Percentiles rank a stretch among this genome's conserved stretches.
Conservation (phyloP, 768 basidiomycete genomes). For the Mycena galericulata region DNA sequence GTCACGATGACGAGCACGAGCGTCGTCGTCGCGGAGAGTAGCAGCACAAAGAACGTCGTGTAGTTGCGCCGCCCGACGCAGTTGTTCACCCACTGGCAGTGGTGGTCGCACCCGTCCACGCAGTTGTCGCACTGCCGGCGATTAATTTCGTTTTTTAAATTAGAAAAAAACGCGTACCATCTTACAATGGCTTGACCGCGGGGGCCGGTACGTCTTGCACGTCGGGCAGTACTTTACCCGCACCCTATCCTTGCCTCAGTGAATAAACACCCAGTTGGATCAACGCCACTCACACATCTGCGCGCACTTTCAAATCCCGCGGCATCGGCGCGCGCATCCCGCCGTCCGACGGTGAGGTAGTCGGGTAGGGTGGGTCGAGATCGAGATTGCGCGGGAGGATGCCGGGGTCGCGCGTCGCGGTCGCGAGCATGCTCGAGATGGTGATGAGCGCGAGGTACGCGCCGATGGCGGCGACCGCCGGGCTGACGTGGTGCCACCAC, state of each 20-base stretch:
- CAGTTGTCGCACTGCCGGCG: constrained; percentile 90
- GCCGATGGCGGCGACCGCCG: constrained; percentile 70
- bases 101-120: constrained; percentile 95
- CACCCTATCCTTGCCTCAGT: constrained; percentile 63
- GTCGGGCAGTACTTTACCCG: constrained; percentile 95
- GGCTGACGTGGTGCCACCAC: constrained; percentile 88
- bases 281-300: constrained; percentile 72
- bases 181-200: constrained; percentile 95
- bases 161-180: constrained; percentile 67
- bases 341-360: constrained; percentile 72
- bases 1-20: constrained; percentile 84
- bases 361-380: constrained; percentile 83
- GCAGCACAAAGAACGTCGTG: constrained; percentile 88
- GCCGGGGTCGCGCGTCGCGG: constrained; percentile 87
- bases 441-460: constrained; percentile 70
- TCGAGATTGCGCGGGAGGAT: constrained; percentile 92
- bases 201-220: constrained; percentile 93
- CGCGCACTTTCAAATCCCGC: constrained; percentile 82
- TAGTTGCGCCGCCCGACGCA: constrained; percentile 97
- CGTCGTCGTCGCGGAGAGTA: constrained; percentile 82
- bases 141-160: constrained; percentile 3
- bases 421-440: constrained; percentile 80
- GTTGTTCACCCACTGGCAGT: constrained; percentile 94
- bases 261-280: constrained; percentile 3
- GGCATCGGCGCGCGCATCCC: constrained; percentile 75